Base-by-base conservation (phyloP, 2,329 filamentous ascomycete genomes). In the Didymella sp. region DNA sequence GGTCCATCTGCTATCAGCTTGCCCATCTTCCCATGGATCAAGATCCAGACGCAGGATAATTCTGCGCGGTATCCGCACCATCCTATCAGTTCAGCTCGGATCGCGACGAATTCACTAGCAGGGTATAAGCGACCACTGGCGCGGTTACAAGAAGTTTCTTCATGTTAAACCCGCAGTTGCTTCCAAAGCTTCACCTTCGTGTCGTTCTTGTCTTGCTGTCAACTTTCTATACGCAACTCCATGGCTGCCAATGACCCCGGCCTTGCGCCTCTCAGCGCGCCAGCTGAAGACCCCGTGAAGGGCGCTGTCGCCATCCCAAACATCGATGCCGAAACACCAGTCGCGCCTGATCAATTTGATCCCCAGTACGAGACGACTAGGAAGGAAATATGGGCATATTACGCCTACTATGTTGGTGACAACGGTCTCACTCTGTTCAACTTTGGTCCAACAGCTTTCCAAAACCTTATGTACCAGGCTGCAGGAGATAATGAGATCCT, bases 351-450 rank as follows among this genome's bases (percentile, higher is more conserved):
- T 63, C 81, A 84, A 62, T 83, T 84, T 62, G 82, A 85, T 55
- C 77, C 79, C 27, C 76, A 73, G 58, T 84, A 79, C 62, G 78
- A 81, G 62, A 85, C 84, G 1, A 78, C 80, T 2, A 78, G 74
- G 54, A 76, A 70, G 69, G 85, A 87, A 67, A 82, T 86, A 8
- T 87, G 82, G 82, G 77, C 81, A 38, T 85, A 84, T 68, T 85
- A 85, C 70, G 73, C 76, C 58, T 89, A 89, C 73, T 89, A 89
- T 68, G 82, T 89, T 48, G 87, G 87, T 43, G 85, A 87, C 68
- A 89, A 89, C 71, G 87, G 87, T 6, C 63, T 81, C 81, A 59
- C 81, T 81, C 8, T 77, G 84, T 46, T 88, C 87, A 81, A 88
- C 87, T 70, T 69, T 35, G 67, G 61, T 13, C 67, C 63, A 5